phyloP scores from a whole-genome alignment of 208 protist species.

The Leishmania amazonensis region DNA sequence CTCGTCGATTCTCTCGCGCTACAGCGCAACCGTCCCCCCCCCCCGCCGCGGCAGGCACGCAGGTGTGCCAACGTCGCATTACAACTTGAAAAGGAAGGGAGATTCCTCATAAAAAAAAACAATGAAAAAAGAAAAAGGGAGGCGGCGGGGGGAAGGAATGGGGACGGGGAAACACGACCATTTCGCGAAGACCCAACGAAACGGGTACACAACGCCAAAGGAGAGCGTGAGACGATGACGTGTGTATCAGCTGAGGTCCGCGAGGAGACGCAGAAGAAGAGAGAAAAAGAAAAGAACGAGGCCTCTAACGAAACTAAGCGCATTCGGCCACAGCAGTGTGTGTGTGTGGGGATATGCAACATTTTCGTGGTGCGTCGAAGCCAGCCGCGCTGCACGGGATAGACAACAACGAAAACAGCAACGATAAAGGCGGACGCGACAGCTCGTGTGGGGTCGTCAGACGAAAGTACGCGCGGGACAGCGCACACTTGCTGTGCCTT shows the following conservation, averaged over 20 bases:
- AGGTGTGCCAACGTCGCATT: neutral
- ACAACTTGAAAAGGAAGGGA: neutral
- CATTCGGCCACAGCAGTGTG: neutral
- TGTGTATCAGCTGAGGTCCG: neutral
- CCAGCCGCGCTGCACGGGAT: neutral
- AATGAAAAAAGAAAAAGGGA: neutral
- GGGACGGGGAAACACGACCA: neutral
- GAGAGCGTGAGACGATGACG: neutral
- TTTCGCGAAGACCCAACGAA: neutral
- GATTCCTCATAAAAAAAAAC: neutral
- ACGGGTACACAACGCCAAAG: neutral
- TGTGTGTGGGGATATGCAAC: neutral
- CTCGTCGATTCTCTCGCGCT: neutral
- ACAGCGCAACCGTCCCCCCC: neutral
- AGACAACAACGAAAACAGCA: neutral
- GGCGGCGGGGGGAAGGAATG: neutral
- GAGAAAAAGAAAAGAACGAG: neutral
- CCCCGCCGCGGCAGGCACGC: neutral
- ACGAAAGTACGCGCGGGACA: neutral
- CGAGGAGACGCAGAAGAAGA: neutral
- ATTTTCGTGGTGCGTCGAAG: neutral
- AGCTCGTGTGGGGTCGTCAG: neutral
- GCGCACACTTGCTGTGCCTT: neutral
- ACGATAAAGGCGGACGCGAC: neutral
- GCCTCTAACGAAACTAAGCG: neutral